These are phyloP conservation scores for Phytophthora ohioensis DNA, from an alignment of 352 stramenopile species.

Conservation along the genomic window DNA sequence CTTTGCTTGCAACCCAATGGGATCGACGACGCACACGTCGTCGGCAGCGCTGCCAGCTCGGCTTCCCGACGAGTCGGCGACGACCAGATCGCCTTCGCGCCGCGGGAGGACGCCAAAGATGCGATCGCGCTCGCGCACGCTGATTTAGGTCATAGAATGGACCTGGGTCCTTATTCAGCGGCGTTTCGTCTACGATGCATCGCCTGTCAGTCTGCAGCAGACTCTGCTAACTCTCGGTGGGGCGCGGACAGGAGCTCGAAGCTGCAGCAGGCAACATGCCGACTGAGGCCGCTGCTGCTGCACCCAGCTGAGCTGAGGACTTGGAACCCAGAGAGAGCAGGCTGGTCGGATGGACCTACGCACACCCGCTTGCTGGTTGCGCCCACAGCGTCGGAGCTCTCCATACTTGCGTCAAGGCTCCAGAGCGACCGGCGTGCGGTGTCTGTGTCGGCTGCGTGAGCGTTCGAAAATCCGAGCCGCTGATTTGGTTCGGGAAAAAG, in stretches of 20 bases:
- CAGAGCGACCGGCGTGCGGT: not conserved
- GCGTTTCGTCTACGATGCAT: constrained; percentile 4
- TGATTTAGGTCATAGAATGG: constrained; percentile 28
- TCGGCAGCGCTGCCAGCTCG: not conserved
- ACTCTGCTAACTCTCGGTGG: no score
- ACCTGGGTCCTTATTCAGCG: constrained; percentile 10
- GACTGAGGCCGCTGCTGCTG: not conserved
- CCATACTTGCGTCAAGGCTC: no score
- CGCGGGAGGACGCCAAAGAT: constrained; percentile 10
- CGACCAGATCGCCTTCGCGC: not conserved
- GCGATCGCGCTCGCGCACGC: constrained; percentile 11
- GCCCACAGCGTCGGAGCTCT: not conserved
- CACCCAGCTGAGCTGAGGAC: not conserved
- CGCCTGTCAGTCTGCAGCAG: no score
- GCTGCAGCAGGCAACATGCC: not conserved
- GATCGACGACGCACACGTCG: not conserved
- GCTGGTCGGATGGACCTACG: not conserved
- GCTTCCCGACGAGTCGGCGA: no score
- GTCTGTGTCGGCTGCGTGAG: not conserved
- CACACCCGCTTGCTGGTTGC: not conserved
- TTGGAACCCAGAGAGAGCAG: not conserved
- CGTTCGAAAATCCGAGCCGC: constrained; percentile 9
- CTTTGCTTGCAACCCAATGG: not conserved
- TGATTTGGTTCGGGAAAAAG: constrained; percentile 21
- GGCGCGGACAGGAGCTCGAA: not conserved